phyloP scores from a whole-genome alignment of 768 basidiomycete species.

The Tricholoma terreum region DNA sequence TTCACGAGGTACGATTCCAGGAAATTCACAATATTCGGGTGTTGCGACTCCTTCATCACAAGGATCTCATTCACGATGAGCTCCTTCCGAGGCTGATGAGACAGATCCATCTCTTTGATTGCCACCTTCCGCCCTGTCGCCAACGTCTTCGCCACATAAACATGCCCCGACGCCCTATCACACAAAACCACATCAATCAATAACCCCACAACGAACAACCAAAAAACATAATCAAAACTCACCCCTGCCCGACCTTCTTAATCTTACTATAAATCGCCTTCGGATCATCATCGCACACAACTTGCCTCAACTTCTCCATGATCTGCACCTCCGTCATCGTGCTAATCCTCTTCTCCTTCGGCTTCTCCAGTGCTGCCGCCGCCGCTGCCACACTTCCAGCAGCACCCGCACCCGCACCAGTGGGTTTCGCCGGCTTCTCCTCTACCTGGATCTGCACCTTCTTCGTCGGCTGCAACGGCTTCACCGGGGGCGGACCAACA shows the following conservation, averaged over 20 bases:
- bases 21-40: conserved; percentile 97
- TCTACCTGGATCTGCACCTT: conserved; percentile 62
- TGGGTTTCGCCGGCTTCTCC: conserved; percentile 42
- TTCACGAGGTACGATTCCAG: conserved; percentile 87
- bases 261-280: conserved; percentile 92
- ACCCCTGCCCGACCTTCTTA: conserved; percentile 99
- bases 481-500: conserved; percentile 58
- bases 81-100: conserved; percentile 95
- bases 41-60: conserved; percentile 98
- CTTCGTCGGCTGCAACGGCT: conserved; percentile 74
- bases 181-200: conserved; percentile 1
- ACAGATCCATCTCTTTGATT: conserved; percentile 97
- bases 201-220: neutral
- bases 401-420: conserved; percentile 53
- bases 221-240: conserved; percentile 30
- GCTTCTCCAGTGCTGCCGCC: conserved; percentile 71
- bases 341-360: conserved; percentile 88
- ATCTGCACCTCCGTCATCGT: conserved; percentile 98
- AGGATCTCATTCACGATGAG: conserved; percentile 97
- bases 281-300: conserved; percentile 86
- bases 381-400: conserved; percentile 52
- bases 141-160: conserved; percentile 93
- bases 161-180: conserved; percentile 89
- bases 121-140: conserved; percentile 85
- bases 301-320: conserved; percentile 92